Conservation (phyloP, 805 yeast genomes). For the Wickerhamiella bombiphila region DNA sequence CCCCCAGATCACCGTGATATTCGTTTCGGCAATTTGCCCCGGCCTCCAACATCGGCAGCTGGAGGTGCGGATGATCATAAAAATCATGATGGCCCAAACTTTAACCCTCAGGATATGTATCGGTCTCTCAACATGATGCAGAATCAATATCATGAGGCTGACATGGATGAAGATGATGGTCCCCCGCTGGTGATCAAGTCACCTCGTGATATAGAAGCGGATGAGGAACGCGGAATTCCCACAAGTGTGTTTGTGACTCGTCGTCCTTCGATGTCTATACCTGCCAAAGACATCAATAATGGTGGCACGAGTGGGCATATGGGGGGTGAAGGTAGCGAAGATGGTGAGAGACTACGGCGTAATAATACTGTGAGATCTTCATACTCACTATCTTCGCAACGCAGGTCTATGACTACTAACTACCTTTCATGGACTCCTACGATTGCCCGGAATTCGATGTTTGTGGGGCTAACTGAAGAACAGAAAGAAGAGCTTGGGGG, state of each 20-base stretch:
- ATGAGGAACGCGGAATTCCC: slow-evolving; percentile 17
- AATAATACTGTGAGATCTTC: not conserved
- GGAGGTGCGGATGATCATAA: slow-evolving; percentile 2
- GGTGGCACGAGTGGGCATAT: not conserved
- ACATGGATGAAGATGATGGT: slow-evolving; percentile 40
- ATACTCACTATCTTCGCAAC: not conserved
- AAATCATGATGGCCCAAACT: slow-evolving; percentile 11
- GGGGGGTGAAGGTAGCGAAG: not conserved
- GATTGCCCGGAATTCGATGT: slow-evolving; percentile 84
- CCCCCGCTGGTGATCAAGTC: slow-evolving; percentile 66
- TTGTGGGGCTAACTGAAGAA: slow-evolving; percentile 61
- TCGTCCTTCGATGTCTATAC: not conserved
- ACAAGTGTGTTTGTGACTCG: slow-evolving; percentile 9
- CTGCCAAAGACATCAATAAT: not conserved
- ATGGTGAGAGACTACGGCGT: not conserved
- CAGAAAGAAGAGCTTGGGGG: slow-evolving; percentile 96
- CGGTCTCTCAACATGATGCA: slow-evolving; percentile 73
- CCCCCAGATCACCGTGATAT: slow-evolving; percentile 25
- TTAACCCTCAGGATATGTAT: slow-evolving; percentile 68
- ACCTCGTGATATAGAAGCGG: slow-evolving; percentile 52
- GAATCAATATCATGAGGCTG: slow-evolving; percentile 12
- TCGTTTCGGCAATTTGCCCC: slow-evolving; percentile 44
- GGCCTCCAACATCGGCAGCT: too few relatives aligned
- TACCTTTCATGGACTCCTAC: slow-evolving; percentile 87
- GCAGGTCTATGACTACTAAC: slow-evolving; percentile 22